Evolutionary conservation across 129 eudicot species (phyloP), one percentile per base, ranked within the genome.

Genomic region (Glebionis coronaria): DNA sequence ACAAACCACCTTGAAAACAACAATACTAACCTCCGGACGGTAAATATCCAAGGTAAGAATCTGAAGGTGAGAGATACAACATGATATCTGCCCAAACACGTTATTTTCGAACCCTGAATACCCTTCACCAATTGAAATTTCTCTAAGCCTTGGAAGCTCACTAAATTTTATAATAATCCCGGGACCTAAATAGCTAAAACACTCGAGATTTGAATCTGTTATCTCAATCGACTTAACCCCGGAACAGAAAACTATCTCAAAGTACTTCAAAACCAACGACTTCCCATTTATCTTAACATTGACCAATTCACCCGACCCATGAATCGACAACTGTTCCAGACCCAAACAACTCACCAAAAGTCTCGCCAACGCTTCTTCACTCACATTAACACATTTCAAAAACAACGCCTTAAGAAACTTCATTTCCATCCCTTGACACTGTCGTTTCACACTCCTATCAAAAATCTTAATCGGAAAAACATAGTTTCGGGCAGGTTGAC

Each of bases 21-120:
- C 49, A 19, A 44, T 28, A 56, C 85, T 66, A 67, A 84, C 85
- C 82, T 78, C 85, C 12, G 85, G 83, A 52, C 81, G 78, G 70
- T 77, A 81, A 53, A 81, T 80, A 49, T 81, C 85, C 84, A 84
- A 54, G 0, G 84, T 81, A 72, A 84, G 86, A 75, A 76, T 57
- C 73, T 84, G 82, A 46, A 84, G 75, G 40, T 81, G 82, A 55
- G 68, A 64, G 53, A 84, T 76, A 44, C 86, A 81, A 25, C 86
- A 70, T 0, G 86, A 81, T 50, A 84, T 75, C 82, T 78, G 86
- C 59, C 82, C 80, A 65, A 84, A 78, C 3, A 84, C 90, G 28
- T 81, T 78, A 20, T 78, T 84, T 42, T 81, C 84, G 46, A 84
- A 73, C 23, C 83, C 90, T 10, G 90, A 80, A 71, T 74, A 74